These are phyloP conservation scores for Plicaturopsis crispa DNA, from an alignment of 768 basidiomycete species.

Conservation along the genomic window DNA sequence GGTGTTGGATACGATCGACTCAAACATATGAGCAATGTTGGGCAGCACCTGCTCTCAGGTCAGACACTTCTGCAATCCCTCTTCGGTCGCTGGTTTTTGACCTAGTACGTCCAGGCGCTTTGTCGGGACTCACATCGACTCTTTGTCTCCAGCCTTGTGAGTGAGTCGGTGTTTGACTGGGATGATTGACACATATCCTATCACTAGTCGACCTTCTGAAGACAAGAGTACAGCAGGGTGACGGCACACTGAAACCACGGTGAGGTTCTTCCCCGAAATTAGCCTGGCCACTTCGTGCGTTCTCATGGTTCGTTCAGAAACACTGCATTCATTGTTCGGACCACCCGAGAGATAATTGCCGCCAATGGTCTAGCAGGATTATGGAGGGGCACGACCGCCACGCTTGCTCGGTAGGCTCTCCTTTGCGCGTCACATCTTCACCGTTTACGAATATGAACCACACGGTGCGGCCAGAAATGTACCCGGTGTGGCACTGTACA, in stretches of 20 bases:
- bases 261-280: slow-evolving; percentile 8
- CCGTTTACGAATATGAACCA: slow-evolving; percentile 4
- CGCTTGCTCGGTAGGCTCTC: slow-evolving; percentile 55
- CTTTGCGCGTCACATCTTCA: neutral
- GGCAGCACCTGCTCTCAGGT: slow-evolving; percentile 63
- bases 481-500: slow-evolving; percentile 89
- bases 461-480: slow-evolving; percentile 56
- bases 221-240: slow-evolving; percentile 84
- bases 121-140: slow-evolving; percentile 74
- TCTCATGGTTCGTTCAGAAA: slow-evolving; percentile 18
- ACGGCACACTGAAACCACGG: slow-evolving; percentile 34
- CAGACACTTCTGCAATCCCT: slow-evolving; percentile 5
- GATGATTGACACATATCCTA: slow-evolving; percentile 1
- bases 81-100: neutral
- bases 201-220: slow-evolving; percentile 78
- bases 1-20: no score
- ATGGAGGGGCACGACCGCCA: slow-evolving; percentile 86
- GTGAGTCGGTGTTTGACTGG: slow-evolving; percentile 11
- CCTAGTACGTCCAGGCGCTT: slow-evolving; percentile 41
- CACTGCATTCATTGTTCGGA: slow-evolving; percentile 36
- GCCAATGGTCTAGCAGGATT: slow-evolving; percentile 63
- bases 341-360: slow-evolving; percentile 48
- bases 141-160: slow-evolving; percentile 71
- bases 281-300: slow-evolving; percentile 1
- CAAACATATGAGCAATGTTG: slow-evolving; percentile 63